Base-by-base conservation (phyloP, 1,284 basidiomycete genomes). In the Taiwanofungus camphoratus region DNA sequence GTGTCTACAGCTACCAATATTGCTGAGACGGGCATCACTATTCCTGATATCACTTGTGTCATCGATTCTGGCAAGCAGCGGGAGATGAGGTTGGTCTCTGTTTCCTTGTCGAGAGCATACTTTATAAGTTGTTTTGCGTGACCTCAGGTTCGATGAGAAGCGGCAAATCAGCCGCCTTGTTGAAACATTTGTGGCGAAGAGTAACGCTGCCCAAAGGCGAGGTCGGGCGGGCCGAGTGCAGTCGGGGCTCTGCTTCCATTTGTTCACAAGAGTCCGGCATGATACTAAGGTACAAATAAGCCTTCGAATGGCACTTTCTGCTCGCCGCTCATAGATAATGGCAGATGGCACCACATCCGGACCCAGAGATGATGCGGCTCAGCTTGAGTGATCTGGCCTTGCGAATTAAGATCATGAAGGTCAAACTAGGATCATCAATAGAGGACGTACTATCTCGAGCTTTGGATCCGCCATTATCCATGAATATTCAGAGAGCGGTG, bases 21-120 rank as follows among this genome's bases (percentile, higher is more conserved):
- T 52, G 82, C 82, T 15, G 84, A 82, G 60, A 85, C 78, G 11
- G 95, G 95, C 62, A 89, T 99, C 47, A 99, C 95, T 0, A 98
- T 99, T 46, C 95, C 95, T 4, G 96, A 99, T 57, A 91, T 98
- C 45, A 98, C 95, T 2, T 95, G 93, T 56, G 96, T 99, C 11
- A 94, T 99, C 45, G 96, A 99, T 62, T 81, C 84, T 0, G 96
- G 96, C 37, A 94, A 92, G 60, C 94, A 99, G 60, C 77, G 89
- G 50, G 86, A 92, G 67, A 94, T 95, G 86, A 79, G 87, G 84
- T 87, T 51, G 42, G 55, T 52, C 4, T 8, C 31, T 4, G 11
- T 26, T 31, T 2, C 32, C 36, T 21, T 8, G 11, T 16, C 6
- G n/a, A 22, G 27, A 9, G 18, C 5, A 19, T 30, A 19, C 21